Evolutionary conservation across 805 yeast species (phyloP).

Genomic region (Pichia cephalocereana): DNA sequence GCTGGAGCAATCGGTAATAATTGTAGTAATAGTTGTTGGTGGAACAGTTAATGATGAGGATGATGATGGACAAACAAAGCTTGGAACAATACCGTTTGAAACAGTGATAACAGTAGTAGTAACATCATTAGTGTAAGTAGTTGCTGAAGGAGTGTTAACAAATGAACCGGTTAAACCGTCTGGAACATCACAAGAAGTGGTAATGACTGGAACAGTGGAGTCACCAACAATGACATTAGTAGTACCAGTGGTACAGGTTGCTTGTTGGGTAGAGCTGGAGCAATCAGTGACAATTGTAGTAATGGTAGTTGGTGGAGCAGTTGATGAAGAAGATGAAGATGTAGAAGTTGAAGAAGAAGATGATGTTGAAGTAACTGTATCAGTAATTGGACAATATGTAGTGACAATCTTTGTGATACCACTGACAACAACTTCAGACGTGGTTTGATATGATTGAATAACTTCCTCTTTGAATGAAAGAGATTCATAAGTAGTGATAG

Average conservation of each 20-base stretch:
- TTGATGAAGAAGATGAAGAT: not conserved
- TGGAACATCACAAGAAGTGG: constrained; percentile 4
- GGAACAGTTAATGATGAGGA: not conserved
- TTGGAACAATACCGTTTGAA: constrained; percentile 4
- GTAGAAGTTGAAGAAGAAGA: not conserved
- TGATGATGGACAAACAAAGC: constrained; percentile 3
- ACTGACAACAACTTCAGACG: constrained; percentile 8
- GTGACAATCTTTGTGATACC: constrained; percentile 13
- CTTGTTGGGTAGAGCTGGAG: not conserved
- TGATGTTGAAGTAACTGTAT: constrained; percentile 1
- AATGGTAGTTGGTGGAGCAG: not conserved
- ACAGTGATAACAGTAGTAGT: constrained; percentile 2
- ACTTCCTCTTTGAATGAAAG: not conserved
- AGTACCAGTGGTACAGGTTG: not conserved
- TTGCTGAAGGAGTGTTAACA: not conserved
- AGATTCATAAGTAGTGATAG: constrained; percentile 1
- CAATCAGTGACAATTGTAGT: not conserved
- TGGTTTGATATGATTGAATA: constrained; percentile 7
- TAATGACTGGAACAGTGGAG: not conserved
- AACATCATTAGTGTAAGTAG: not conserved
- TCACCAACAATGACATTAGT: constrained; percentile 1
- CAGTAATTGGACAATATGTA: constrained; percentile 14
- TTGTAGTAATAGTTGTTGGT: not conserved
- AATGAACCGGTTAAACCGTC: constrained; percentile 7
- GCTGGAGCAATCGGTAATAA: not conserved